These are phyloP conservation scores for Dendrothele bispora DNA, from an alignment of 768 basidiomycete species.

Conservation along the genomic window DNA sequence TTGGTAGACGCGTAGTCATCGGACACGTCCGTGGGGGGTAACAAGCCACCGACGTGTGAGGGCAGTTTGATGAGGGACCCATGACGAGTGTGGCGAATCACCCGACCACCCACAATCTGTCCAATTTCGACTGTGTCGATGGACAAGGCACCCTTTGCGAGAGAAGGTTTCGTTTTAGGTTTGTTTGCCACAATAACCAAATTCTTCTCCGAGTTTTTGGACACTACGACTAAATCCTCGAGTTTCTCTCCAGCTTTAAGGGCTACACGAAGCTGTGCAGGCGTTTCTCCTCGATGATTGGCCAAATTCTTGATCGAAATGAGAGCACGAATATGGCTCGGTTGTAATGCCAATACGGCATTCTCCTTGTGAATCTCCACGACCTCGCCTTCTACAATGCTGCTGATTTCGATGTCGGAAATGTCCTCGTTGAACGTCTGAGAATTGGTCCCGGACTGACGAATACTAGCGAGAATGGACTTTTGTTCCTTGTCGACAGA, in stretches of 20 bases:
- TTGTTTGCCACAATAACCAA: slow-evolving; percentile 83
- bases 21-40: slow-evolving; percentile 79
- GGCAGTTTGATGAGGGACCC: slow-evolving; percentile 81
- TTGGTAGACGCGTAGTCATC: slow-evolving; percentile 73
- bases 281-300: slow-evolving; percentile 66
- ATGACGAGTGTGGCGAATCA: slow-evolving; percentile 67
- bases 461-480: slow-evolving; percentile 82
- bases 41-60: slow-evolving; percentile 65
- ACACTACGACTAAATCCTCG: slow-evolving; percentile 82
- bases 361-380: slow-evolving; percentile 86
- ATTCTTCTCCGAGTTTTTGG: slow-evolving; percentile 81
- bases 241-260: slow-evolving; percentile 72
- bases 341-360: slow-evolving; percentile 68
- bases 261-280: slow-evolving; percentile 60
- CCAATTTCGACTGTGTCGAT: slow-evolving; percentile 71
- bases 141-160: slow-evolving; percentile 52
- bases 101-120: slow-evolving; percentile 77
- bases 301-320: slow-evolving; percentile 89
- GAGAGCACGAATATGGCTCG: slow-evolving; percentile 71
- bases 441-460: slow-evolving; percentile 64
- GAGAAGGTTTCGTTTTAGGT: slow-evolving; percentile 54
- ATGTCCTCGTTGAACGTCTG: slow-evolving; percentile 57
- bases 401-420: slow-evolving; percentile 74
- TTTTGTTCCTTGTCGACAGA: slow-evolving; percentile 54
- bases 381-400: slow-evolving; percentile 69